Evolutionary conservation across 805 yeast species (phyloP).

Genomic region (Kuraishia piskuri): DNA sequence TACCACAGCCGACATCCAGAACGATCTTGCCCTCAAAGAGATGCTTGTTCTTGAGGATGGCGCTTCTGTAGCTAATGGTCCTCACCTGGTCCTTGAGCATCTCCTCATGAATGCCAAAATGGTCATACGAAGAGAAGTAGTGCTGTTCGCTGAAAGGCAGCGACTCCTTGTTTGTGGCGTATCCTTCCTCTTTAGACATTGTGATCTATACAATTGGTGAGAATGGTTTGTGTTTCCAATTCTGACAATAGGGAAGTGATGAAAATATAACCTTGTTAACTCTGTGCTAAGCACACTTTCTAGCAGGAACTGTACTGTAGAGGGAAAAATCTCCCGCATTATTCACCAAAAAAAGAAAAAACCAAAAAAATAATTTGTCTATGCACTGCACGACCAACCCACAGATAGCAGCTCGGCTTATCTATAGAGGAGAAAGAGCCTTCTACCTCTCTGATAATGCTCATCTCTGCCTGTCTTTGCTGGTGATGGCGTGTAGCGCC

Average conservation of each 20-base stretch:
- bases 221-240: neutral
- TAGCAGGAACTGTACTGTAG: neutral
- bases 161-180: constrained; percentile 61
- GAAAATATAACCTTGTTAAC: neutral
- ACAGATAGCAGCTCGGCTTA: constrained; percentile 3
- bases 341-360: neutral
- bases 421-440: neutral
- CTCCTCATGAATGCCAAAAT: constrained; percentile 96
- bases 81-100: constrained; percentile 95
- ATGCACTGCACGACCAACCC: neutral
- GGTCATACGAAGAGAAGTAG: constrained; percentile 92
- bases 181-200: constrained; percentile 14
- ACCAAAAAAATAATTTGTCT: no score
- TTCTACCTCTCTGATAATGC: neutral
- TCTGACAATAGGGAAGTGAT: neutral
- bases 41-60: constrained; percentile 83
- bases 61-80: constrained; percentile 85
- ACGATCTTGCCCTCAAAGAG: constrained; percentile 90
- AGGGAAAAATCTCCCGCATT: neutral
- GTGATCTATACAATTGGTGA: neutral
- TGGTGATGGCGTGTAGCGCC: no score
- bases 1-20: constrained; percentile 97
- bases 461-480: neutral
- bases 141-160: constrained; percentile 79
- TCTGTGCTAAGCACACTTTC: neutral